phyloP scores from a whole-genome alignment of 2,329 filamentous ascomycete genomes.

The Scedosporium apiospermum region DNA sequence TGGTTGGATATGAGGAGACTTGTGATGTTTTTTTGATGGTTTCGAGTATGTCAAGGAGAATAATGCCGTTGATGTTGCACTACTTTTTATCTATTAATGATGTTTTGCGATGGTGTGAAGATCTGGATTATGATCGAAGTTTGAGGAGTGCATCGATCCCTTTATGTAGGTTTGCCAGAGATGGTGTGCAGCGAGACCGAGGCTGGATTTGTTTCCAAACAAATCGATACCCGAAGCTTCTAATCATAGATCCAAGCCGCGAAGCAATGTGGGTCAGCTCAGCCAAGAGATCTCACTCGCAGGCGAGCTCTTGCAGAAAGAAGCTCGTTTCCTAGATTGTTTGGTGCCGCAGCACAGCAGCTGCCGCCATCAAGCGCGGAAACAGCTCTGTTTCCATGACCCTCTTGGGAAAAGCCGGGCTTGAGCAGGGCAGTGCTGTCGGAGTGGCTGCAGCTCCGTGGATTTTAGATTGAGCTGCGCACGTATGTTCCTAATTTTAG shows the following conservation, averaged over 20 bases:
- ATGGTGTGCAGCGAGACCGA: not conserved
- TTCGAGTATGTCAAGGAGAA: not conserved
- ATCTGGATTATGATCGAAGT: not conserved
- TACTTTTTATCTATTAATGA: not conserved
- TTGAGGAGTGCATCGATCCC: not conserved
- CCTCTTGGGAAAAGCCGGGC: not conserved
- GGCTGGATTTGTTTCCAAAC: not conserved
- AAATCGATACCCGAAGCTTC: not conserved
- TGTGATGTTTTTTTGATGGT: not conserved
- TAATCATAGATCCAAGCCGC: not conserved
- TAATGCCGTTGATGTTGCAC: not conserved
- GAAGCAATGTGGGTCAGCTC: not conserved
- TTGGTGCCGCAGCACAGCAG: not conserved
- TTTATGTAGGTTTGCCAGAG: not conserved
- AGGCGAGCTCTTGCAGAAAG: not conserved
- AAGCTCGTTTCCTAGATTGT: not conserved
- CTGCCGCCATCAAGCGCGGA: not conserved
- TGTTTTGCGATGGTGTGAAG: not conserved
- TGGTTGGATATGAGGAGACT: not conserved
- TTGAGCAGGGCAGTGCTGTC: slow-evolving; percentile 8
- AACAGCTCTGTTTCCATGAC: not conserved
- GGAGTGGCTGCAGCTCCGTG: not conserved
- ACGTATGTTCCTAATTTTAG: not conserved
- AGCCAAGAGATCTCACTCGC: not conserved
- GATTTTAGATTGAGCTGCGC: not conserved